Evolutionary conservation across 768 basidiomycete genomes (phyloP).

Genomic region (Boletus rex-veris): DNA sequence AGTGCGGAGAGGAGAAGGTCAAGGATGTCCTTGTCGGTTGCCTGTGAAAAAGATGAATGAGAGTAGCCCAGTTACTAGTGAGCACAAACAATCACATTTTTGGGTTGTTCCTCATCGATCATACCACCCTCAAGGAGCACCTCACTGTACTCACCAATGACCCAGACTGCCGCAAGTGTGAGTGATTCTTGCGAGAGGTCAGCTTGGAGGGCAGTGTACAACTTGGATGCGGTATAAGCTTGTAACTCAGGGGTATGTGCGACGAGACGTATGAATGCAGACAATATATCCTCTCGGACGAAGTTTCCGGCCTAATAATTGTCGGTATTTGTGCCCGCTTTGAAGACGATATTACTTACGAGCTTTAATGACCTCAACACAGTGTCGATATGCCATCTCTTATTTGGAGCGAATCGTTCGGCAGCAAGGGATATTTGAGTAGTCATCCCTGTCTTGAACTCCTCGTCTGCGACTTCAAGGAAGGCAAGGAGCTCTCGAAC

Average conservation of each 20-base stretch:
- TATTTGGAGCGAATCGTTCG: constrained; percentile 95
- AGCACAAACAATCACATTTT: constrained; percentile 46
- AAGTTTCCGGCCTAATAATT: constrained; percentile 86
- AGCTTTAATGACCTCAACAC: constrained; percentile 88
- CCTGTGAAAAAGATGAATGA: constrained; percentile 37
- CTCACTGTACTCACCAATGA: constrained; percentile 96
- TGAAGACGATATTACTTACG: constrained; percentile 44
- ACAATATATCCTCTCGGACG: constrained; percentile 93
- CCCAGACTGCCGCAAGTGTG: constrained; percentile 90
- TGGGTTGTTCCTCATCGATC: constrained; percentile 70
- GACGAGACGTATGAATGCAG: constrained; percentile 92
- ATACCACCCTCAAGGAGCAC: constrained; percentile 82
- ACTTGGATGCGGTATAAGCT: constrained; percentile 87
- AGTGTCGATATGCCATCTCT: constrained; percentile 99
- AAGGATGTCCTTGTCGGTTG: constrained; percentile 77
- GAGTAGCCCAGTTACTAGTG: neutral
- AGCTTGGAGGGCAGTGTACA: constrained; percentile 80
- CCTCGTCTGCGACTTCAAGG: constrained; percentile 97
- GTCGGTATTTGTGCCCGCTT: neutral
- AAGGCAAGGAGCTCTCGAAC: constrained; percentile 92
- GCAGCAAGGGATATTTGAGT: constrained; percentile 96
- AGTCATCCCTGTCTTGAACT: constrained; percentile 97
- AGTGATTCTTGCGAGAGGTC: constrained; percentile 97
- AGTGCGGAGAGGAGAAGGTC: constrained; percentile 84
- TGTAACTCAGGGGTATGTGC: constrained; percentile 97